Evolutionary conservation across 2,329 filamentous ascomycete species (phyloP), one percentile per base, ranked within the genome.

Genomic region (Elsinoe necatrix): DNA sequence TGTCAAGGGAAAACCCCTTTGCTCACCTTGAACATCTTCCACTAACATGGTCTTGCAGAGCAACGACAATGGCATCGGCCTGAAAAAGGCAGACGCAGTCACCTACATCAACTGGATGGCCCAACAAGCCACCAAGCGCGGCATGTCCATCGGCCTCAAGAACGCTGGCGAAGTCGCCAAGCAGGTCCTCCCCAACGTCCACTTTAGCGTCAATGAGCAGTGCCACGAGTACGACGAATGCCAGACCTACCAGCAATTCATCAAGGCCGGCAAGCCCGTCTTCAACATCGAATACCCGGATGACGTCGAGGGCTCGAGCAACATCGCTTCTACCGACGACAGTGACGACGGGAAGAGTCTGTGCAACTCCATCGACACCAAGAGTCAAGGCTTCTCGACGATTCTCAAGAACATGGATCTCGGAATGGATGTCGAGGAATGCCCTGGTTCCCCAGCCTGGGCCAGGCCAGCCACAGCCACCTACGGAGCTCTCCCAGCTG

Each of bases 211-310:
- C 62, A 86, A 87, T 68, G 85, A 88, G 72, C 78, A 87, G 69
- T 88, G 85, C 66, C 75, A 77, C 14, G 63, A 83, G 65, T 80
- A 80, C 62, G 58, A 70, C 3, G 83, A 87, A 66, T 87, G 84
- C 65, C 70, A 72, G 34, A 75, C 69, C 1, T 87, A 82, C 66
- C 68, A 71, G 1, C 68, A 76, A 2, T 87, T 87, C 64, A 77
- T 84, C 57, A 63, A 75, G 8, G 77, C 77, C 4, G 73, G 75
- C 29, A 87, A 87, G 68, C 84, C 85, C 1, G 84, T 88, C 29
- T 87, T 87, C 66, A 80, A 87, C 65, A 85, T 88, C 60, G 85
- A 88, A 71, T 88, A 88, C 64, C 82, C 82, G 2, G 72, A 77
- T 42, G 31, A 39, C 16, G 37, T 31, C n/a, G 20, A 43, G 37